Evolutionary conservation across 805 yeast genomes (phyloP).

Genomic region (Clavispora phyllophila): DNA sequence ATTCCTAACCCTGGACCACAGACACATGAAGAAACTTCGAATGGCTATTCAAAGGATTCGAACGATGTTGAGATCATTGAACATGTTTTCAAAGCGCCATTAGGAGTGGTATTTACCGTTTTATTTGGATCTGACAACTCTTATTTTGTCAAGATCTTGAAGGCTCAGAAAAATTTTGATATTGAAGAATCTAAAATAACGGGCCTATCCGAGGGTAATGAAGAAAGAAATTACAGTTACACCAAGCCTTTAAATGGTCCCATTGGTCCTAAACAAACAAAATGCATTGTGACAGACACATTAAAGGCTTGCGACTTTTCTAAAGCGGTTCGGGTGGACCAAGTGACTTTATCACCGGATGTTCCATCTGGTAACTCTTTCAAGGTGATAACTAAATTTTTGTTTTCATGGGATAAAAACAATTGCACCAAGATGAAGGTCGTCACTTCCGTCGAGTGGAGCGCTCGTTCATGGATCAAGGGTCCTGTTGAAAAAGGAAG

Average conservation of each 20-base stretch:
- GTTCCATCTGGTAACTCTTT: constrained; percentile 93
- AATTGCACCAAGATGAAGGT: constrained; percentile 57
- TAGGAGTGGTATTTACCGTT: constrained; percentile 68
- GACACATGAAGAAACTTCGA: constrained; percentile 53
- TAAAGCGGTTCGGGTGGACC: constrained; percentile 53
- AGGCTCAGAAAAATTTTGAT: constrained; percentile 23
- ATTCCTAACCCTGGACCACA: constrained; percentile 56
- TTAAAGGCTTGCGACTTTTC: constrained; percentile 52
- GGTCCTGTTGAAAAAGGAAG: constrained; percentile 84
- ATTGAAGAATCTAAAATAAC: constrained; percentile 22
- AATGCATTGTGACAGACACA: constrained; percentile 56
- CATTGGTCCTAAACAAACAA: constrained; percentile 91
- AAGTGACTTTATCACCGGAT: constrained; percentile 76
- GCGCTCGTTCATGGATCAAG: constrained; percentile 88
- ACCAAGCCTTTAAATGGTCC: constrained; percentile 72
- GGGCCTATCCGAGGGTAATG: constrained; percentile 33
- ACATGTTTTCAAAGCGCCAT: constrained; percentile 58
- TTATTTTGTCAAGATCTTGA: constrained; percentile 34
- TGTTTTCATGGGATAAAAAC: constrained; percentile 67
- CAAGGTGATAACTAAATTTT: constrained; percentile 64
- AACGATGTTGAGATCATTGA: constrained; percentile 51
- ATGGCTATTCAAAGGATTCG: constrained; percentile 34
- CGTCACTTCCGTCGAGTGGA: constrained; percentile 79
- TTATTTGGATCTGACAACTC: constrained; percentile 59
- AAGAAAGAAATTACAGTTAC: constrained; percentile 57